phyloP scores from a whole-genome alignment of 352 stramenopile species.

The Globisporangium nunn region DNA sequence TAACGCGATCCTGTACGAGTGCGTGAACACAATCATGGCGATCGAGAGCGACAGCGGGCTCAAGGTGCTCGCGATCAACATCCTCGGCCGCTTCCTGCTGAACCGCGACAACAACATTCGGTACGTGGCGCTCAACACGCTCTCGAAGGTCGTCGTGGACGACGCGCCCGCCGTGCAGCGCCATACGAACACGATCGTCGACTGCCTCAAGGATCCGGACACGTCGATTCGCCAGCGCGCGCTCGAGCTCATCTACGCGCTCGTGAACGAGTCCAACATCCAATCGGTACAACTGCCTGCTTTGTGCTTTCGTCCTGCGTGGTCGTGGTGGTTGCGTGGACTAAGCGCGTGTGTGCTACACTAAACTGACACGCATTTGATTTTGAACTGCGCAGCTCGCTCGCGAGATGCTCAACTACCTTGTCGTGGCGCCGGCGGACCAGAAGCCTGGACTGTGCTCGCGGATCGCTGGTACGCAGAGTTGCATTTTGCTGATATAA shows the following conservation, averaged over 20 bases:
- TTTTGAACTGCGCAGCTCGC: slow-evolving; percentile 58
- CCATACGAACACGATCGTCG: slow-evolving; percentile 95
- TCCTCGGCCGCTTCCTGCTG: slow-evolving; percentile 97
- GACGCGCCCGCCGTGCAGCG: slow-evolving; percentile 94
- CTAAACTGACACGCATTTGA: background rate
- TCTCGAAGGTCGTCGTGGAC: slow-evolving; percentile 88
- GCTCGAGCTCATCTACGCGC: slow-evolving; percentile 98
- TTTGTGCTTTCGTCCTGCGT: background rate
- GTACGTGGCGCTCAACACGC: slow-evolving; percentile 98
- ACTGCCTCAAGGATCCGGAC: slow-evolving; percentile 95
- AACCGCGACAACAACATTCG: slow-evolving; percentile 99
- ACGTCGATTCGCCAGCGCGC: slow-evolving; percentile 97
- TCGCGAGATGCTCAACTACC: slow-evolving; percentile 98
- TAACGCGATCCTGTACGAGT: slow-evolving; percentile 99
- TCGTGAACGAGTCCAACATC: slow-evolving; percentile 97
- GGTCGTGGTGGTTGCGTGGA: no score
- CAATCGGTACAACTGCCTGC: slow-evolving; percentile 42
- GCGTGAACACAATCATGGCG: slow-evolving; percentile 98
- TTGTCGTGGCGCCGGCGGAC: slow-evolving; percentile 95
- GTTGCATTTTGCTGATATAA: background rate
- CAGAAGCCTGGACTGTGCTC: slow-evolving; percentile 94
- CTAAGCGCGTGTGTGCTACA: no score
- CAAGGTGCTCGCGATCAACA: slow-evolving; percentile 97
- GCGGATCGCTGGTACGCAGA: slow-evolving; percentile 82
- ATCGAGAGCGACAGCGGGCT: slow-evolving; percentile 97